phyloP scores from a whole-genome alignment of 805 yeast genomes.

The Zygosaccharomyces lentus region DNA sequence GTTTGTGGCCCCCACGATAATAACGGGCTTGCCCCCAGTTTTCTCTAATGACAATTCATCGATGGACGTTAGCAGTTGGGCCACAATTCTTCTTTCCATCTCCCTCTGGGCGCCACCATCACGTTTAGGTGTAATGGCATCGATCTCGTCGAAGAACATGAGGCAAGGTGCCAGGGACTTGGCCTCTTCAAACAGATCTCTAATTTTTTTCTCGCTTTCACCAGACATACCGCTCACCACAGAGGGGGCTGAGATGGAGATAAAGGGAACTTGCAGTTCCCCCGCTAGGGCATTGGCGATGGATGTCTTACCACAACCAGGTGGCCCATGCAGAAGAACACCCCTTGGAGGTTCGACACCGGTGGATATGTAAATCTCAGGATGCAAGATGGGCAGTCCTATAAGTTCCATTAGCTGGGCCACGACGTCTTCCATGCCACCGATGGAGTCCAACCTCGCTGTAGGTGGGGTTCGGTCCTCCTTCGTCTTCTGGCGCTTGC shows the following conservation, averaged over 20 bases:
- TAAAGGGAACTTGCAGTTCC: slow-evolving; percentile 87
- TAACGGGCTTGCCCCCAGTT: slow-evolving; percentile 88
- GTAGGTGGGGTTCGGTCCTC: slow-evolving; percentile 66
- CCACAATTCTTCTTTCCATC: slow-evolving; percentile 96
- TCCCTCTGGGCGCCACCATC: slow-evolving; percentile 94
- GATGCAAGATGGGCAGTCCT: slow-evolving; percentile 88
- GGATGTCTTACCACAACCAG: slow-evolving; percentile 98
- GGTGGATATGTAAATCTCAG: slow-evolving; percentile 80
- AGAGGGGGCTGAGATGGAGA: slow-evolving; percentile 88
- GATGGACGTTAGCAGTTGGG: slow-evolving; percentile 90
- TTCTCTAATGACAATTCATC: slow-evolving; percentile 86
- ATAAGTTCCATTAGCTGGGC: slow-evolving; percentile 84
- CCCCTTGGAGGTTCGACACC: slow-evolving; percentile 97
- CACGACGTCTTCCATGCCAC: slow-evolving; percentile 85
- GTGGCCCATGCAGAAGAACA: slow-evolving; percentile 92
- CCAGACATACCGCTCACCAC: slow-evolving; percentile 99
- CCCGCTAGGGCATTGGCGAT: slow-evolving; percentile 96
- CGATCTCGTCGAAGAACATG: slow-evolving; percentile 92
- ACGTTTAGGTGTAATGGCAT: slow-evolving; percentile 96
- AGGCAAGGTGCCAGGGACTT: slow-evolving; percentile 85
- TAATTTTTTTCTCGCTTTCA: slow-evolving; percentile 87
- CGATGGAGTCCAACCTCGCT: slow-evolving; percentile 65
- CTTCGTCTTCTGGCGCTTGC: slow-evolving; percentile 43
- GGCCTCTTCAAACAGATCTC: slow-evolving; percentile 94
- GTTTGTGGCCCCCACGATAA: slow-evolving; percentile 93